Percentiles rank a stretch among this genome's conserved stretches.
These are phyloP conservation scores for Fusarium compactum DNA, from an alignment of 2,329 filamentous ascomycete genomes.

Conservation along the genomic window DNA sequence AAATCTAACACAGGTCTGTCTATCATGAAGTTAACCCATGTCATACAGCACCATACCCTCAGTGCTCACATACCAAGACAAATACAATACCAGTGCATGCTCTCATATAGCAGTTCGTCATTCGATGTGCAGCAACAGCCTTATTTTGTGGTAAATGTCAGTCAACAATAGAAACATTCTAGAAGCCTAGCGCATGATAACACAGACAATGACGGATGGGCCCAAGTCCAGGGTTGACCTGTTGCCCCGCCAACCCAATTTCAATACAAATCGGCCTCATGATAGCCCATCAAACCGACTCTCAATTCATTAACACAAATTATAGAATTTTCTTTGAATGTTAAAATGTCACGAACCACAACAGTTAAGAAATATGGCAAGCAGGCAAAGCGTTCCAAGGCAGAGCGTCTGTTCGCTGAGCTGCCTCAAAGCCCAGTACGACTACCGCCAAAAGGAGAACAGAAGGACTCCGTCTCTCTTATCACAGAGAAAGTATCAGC, in stretches of 20 bases:
- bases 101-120: background rate
- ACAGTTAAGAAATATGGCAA: constrained; percentile 65
- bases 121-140: background rate
- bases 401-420: constrained; percentile 64
- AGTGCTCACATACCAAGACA: background rate
- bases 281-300: constrained; percentile 1
- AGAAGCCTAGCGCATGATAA: constrained; percentile 2
- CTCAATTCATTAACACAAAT: background rate
- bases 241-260: constrained; percentile 45
- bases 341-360: constrained; percentile 60
- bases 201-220: background rate
- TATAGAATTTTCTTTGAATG: background rate
- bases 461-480: constrained; percentile 48
- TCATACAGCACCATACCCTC: background rate
- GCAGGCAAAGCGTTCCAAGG: constrained; percentile 59
- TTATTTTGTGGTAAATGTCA: background rate
- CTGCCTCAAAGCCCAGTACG: constrained; percentile 64
- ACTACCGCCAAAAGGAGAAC: constrained; percentile 31
- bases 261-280: constrained; percentile 17
- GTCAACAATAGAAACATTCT: background rate
- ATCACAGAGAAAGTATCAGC: constrained; percentile 53
- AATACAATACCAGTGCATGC: background rate
- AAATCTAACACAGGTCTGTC: background rate
- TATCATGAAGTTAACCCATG: background rate
- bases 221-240: background rate